phyloP scores from a whole-genome alignment of 2,329 filamentous ascomycete genomes.

The Phaeosphaeriaceae sp. region DNA sequence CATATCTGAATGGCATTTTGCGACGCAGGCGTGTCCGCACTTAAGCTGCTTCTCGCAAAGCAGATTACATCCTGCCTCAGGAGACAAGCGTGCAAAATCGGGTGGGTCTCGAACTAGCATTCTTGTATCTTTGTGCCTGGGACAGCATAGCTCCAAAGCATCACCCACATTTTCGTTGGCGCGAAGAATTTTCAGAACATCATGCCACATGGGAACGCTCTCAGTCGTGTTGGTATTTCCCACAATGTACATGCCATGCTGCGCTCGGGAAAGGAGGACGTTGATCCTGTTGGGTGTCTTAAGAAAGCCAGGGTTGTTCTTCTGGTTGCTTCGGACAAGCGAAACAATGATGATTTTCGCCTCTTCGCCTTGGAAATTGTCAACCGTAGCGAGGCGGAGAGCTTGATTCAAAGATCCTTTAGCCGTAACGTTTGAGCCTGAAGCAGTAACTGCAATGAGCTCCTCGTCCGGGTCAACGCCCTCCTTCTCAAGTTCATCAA shows the following conservation, averaged over 20 bases:
- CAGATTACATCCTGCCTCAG: conserved; percentile 39
- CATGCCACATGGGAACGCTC: conserved; percentile 67
- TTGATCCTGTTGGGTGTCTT: conserved; percentile 71
- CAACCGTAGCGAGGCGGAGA: conserved; percentile 64
- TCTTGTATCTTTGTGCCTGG: conserved; percentile 29
- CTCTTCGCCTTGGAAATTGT: conserved; percentile 82
- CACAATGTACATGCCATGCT: conserved; percentile 75
- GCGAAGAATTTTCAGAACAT: conserved; percentile 62
- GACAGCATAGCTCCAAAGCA: conserved; percentile 30
- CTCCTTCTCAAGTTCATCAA: too few species aligned
- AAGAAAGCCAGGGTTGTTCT: conserved; percentile 69
- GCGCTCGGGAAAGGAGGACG: conserved; percentile 69
- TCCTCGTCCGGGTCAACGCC: too few species aligned
- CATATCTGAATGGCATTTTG: conserved; percentile 37
- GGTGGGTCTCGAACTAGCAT: conserved; percentile 31
- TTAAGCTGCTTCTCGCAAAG: conserved; percentile 28
- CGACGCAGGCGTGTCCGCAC: conserved; percentile 38
- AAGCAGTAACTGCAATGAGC: neutral
- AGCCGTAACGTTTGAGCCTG: conserved; percentile 17
- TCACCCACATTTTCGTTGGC: conserved; percentile 19
- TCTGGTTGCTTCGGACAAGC: conserved; percentile 70
- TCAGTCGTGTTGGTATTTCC: conserved; percentile 67
- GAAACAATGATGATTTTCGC: conserved; percentile 73
- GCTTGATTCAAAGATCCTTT: conserved; percentile 29
- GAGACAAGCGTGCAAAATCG: conserved; percentile 33